A percentile compares a stretch with the other conserved stretches of the same genome.
Evolutionary conservation across 1,139 yeast genomes (phyloP).

Genomic region (Saccharomyces pastorianus): DNA sequence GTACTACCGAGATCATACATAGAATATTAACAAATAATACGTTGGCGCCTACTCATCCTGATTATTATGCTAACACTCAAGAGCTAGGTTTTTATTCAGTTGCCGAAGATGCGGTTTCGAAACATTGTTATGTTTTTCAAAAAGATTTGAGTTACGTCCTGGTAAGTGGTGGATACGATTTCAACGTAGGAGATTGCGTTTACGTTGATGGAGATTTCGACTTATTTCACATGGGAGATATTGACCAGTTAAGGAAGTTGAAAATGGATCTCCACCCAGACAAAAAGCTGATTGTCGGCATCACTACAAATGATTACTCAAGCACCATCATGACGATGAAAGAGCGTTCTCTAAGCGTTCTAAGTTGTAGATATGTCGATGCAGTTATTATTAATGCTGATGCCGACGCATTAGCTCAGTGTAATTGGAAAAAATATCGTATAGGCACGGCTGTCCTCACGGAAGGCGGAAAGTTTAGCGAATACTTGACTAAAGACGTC

Average conservation of each 20-base stretch:
- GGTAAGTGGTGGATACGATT: constrained; percentile 29
- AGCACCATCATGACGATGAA: constrained; percentile 81
- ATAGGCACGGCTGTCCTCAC: constrained; percentile 12
- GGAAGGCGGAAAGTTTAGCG: constrained; percentile 22
- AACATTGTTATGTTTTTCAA: constrained; percentile 54
- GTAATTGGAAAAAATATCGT: constrained; percentile 2
- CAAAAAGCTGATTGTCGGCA: constrained; percentile 53
- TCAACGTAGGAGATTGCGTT: constrained; percentile 30
- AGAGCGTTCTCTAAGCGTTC: constrained; percentile 78
- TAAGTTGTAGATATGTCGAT: constrained; percentile 82
- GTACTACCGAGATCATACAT: constrained; percentile 93
- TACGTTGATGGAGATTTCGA: constrained; percentile 66
- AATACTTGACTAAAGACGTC: constrained; percentile 28
- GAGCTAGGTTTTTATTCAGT: constrained; percentile 55
- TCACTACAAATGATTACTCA: constrained; percentile 56
- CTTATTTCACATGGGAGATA: constrained; percentile 54
- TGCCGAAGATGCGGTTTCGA: constrained; percentile 51
- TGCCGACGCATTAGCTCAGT: constrained; percentile 1
- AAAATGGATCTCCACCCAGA: constrained; percentile 28
- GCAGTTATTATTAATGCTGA: constrained; percentile 40
- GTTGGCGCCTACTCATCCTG: constrained; percentile 8
- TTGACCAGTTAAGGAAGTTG: constrained; percentile 41
- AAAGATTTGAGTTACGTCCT: constrained; percentile 10
- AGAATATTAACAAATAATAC: constrained; percentile 55
- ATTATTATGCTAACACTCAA: constrained; percentile 20